Evolutionary conservation across 306 rosid genomes (phyloP), one percentile per base, ranked within the genome.

Genomic region (Astragalus glycyphyllos): DNA sequence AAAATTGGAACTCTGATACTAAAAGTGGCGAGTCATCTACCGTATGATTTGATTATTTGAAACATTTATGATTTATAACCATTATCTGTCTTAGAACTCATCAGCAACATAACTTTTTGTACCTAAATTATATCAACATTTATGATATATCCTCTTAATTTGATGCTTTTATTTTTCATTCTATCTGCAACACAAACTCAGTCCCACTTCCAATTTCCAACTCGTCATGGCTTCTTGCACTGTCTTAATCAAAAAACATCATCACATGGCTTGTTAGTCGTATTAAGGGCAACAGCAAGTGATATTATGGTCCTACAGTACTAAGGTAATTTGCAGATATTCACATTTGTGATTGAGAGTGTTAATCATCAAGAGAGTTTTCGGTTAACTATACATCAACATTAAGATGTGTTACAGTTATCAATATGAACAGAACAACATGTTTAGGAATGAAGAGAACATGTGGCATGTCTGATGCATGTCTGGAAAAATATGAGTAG

Each of bases 351-450:
- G 4, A 31, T 2, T 26, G 10, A 14, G 4, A 32, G 6, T 3
- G 6, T 46, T 58, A 34, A 16, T 29, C 17, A 55, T 4, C 46
- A 5, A 42, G 11, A 42, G 31, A 54, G 6, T 13, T 37, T 26
- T 2, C 8, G 6, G 23, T n/a, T 47, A 47, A 49, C 48, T 35
- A 42, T 42, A 54, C 68, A 45, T 48, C 67, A 7, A 31, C 56
- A 42, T 32, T 41, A 29, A 31, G 12, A 6, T 9, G 41, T 4
- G 2, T 26, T 41, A 51, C 31, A 1, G 31, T 38, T 40, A 40
- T 11, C 20, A 31, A 57, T 31, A 55, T 57, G 35, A 68, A 68
- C 60, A 35, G 29, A 55, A 65, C 60, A 20, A 65, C 60, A n/a
- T 11, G 38, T 64, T n/a, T n/a, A n/a, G n/a, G n/a, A n/a, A n/a